phyloP scores from a whole-genome alignment of 2,329 filamentous ascomycete genomes.

The Parastagonospora nodorum region DNA sequence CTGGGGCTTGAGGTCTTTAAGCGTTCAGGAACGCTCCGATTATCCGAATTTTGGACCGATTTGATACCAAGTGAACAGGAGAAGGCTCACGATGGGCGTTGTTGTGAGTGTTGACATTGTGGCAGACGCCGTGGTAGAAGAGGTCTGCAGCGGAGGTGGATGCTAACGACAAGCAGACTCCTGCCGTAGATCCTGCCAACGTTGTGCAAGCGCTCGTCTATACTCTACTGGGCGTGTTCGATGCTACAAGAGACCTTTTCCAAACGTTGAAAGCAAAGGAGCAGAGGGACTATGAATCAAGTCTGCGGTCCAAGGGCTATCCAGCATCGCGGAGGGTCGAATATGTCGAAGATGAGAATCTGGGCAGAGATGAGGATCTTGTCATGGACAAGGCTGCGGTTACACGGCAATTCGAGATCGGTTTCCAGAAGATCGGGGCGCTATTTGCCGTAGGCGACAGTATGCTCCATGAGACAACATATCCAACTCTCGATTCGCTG shows the following conservation, averaged over 20 bases:
- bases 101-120: constrained; percentile 23
- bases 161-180: constrained; percentile 22
- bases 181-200: constrained; percentile 29
- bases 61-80: constrained; percentile 13
- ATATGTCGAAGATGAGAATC: constrained; percentile 32
- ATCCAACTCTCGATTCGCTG: neutral
- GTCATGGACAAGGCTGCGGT: constrained; percentile 41
- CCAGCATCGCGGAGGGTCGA: constrained; percentile 31
- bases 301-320: constrained; percentile 35
- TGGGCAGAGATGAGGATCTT: constrained; percentile 33
- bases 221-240: constrained; percentile 41
- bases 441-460: constrained; percentile 42
- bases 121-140: neutral
- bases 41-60: constrained; percentile 16
- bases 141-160: neutral
- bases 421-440: constrained; percentile 32
- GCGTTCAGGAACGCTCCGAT: constrained; percentile 17
- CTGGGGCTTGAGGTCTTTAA: constrained; percentile 16
- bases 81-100: constrained; percentile 26
- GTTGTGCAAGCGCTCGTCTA: constrained; percentile 40
- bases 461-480: constrained; percentile 13
- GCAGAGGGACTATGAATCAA: constrained; percentile 38
- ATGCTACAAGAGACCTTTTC: constrained; percentile 40
- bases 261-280: constrained; percentile 39
- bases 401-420: constrained; percentile 35